phyloP scores from a whole-genome alignment of 164 flowering plant species.

The Vitis rotundifolia region DNA sequence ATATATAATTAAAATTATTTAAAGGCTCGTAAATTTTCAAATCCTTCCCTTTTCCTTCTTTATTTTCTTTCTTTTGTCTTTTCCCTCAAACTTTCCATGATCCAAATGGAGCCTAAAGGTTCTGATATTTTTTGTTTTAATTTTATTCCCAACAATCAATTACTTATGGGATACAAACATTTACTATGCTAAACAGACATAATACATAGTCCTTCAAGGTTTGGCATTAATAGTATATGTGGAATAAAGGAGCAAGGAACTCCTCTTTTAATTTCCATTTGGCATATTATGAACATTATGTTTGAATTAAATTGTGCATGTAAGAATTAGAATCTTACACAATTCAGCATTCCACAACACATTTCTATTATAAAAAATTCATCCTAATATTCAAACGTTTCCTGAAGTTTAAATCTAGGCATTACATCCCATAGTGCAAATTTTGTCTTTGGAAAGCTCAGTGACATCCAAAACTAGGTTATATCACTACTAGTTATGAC shows the following conservation, averaged over 20 bases:
- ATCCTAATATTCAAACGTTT: background rate
- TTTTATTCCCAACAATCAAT: no score
- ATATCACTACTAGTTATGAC: background rate
- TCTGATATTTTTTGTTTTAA: no score
- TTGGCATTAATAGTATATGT: background rate
- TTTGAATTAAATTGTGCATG: background rate
- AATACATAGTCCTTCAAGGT: no score
- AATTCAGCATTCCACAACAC: background rate
- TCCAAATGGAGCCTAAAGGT: no score
- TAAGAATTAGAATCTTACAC: background rate
- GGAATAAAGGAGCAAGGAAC: background rate
- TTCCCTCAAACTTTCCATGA: no score
- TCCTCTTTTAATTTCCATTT: background rate
- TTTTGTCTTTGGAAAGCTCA: background rate
- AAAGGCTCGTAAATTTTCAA: no score
- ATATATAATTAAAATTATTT: no score
- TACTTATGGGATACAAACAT: no score
- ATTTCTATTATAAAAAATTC: background rate
- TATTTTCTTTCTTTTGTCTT: no score
- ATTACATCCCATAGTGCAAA: background rate
- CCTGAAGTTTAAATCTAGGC: background rate
- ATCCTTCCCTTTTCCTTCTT: no score
- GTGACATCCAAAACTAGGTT: background rate
- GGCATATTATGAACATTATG: background rate
- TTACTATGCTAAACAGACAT: no score